Conservation (phyloP, 768 basidiomycete genomes). For the Xerocomellus chrysenteron region DNA sequence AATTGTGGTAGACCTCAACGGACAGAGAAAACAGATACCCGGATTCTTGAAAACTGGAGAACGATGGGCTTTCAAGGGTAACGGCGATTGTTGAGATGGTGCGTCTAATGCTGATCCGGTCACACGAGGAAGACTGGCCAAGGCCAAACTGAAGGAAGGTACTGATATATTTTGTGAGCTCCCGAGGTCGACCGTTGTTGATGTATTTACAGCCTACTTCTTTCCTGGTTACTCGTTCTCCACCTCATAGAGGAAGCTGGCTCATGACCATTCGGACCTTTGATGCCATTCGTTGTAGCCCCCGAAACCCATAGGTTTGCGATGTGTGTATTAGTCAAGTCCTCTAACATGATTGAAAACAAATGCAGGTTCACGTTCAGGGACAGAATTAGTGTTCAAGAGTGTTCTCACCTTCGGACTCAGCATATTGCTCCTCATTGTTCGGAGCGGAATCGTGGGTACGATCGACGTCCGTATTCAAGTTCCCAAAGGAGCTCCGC, state of each 20-base stretch:
- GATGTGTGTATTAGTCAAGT: not conserved
- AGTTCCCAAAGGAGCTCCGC: conserved; percentile 7
- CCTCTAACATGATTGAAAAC: conserved; percentile 4
- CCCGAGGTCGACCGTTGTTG: not conserved
- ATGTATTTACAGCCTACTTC: conserved; percentile 13
- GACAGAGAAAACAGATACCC: conserved; percentile 7
- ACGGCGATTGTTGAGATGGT: not conserved
- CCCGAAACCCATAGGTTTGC: not conserved
- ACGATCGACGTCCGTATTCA: not conserved
- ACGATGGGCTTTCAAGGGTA: conserved; percentile 1
- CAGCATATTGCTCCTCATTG: conserved; percentile 1
- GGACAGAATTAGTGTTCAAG: not conserved
- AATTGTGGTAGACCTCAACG: not conserved
- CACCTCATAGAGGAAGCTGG: not conserved
- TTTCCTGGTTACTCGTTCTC: not conserved
- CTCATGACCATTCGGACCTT: not conserved
- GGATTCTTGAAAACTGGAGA: conserved; percentile 3
- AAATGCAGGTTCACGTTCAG: not conserved
- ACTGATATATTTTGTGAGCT: conserved; percentile 4
- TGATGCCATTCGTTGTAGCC: not conserved
- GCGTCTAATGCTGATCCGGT: not conserved
- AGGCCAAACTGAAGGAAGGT: conserved; percentile 12
- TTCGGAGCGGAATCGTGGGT: not conserved
- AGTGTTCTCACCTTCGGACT: conserved; percentile 7
- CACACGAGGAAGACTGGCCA: conserved; percentile 6